Base-by-base conservation (phyloP, 108 stramenopile species). In the Stephanodiscus triporus region DNA sequence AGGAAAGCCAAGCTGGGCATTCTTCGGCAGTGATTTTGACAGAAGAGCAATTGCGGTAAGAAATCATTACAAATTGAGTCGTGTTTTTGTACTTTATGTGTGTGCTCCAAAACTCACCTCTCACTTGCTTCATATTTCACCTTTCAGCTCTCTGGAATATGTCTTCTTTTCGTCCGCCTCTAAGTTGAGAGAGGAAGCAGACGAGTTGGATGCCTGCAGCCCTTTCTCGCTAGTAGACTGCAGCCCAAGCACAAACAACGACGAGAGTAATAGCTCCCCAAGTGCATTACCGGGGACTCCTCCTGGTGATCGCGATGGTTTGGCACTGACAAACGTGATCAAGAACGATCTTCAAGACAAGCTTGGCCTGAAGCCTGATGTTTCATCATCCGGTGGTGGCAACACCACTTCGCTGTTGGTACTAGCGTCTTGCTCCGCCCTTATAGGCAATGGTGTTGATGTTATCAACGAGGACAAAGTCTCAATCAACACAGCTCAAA, bases 21-120 rank as follows among this genome's bases (percentile, higher is more conserved):
- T 76, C 68, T 22, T 67, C 78, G 38, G 78, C 62, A 14, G 55
- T 80, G 36, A 47, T 80, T 37, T 62, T 80, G n/a, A 68, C 72
- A 23, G 63, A 68, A 68, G 61, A 72, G 24, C 78, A 80, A 38
- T 9, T 80, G 26, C 30, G 47, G 45, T 65, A 45, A 17, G 43
- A 16, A 45, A 14, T 14, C 14, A 45, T 9, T 45, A 45, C 43
- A 34, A 3, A 2, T 14, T 45, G 43, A 16, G 14, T 17, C 14
- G 43, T 16, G 43, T 14, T 45, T 45, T 2, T 3, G 43, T 45
- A 45, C 14, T 45, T 14, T 16, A 2, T 45, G 14, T 45, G 16
- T 45, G 16, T 45, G 43, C 14, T 45, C 43, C 43, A 45, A 3
- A 0, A 45, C 43, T 45, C 43, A 45, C 13, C 16, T 45, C 43